A percentile compares a stretch with the other conserved stretches of the same genome.
These are phyloP conservation scores for Punctularia strigosozonata DNA, from an alignment of 768 basidiomycete species.

Conservation along the genomic window DNA sequence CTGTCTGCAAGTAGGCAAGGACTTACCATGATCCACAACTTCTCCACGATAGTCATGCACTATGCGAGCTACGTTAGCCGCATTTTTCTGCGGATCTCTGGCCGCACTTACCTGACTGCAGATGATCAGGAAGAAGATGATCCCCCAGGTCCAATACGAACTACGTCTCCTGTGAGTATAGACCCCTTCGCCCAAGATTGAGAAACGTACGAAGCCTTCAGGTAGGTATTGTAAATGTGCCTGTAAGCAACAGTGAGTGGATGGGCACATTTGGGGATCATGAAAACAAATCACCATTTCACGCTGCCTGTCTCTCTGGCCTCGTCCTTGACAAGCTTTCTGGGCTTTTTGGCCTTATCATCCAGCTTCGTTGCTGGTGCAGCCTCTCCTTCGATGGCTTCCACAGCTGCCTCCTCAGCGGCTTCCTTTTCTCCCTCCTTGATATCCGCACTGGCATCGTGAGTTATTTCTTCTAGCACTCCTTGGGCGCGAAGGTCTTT, in stretches of 20 bases:
- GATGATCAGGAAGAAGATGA: slow-evolving; percentile 37
- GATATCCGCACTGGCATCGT: slow-evolving; percentile 35
- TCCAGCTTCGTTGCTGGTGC: slow-evolving; percentile 16
- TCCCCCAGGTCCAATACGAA: slow-evolving; percentile 58
- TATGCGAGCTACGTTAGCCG: slow-evolving; percentile 15
- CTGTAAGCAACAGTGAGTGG: too few relatives aligned
- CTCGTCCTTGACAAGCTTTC: slow-evolving; percentile 73
- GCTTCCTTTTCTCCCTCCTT: slow-evolving; percentile 28
- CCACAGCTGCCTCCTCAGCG: slow-evolving; percentile 13
- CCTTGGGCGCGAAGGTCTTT: slow-evolving; percentile 52
- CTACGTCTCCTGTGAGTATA: slow-evolving; percentile 17
- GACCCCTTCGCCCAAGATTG: not conserved
- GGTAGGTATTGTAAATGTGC: slow-evolving; percentile 47
- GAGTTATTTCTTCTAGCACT: slow-evolving; percentile 47
- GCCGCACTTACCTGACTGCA: slow-evolving; percentile 18
- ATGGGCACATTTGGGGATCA: too few relatives aligned
- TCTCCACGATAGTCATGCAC: slow-evolving; percentile 44
- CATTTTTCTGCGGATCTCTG: not conserved
- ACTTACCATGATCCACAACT: slow-evolving; percentile 63
- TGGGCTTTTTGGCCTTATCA: slow-evolving; percentile 42
- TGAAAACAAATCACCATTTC: too few relatives aligned
- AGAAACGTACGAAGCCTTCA: slow-evolving; percentile 55
- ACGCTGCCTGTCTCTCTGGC: slow-evolving; percentile 73
- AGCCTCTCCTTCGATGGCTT: slow-evolving; percentile 16
- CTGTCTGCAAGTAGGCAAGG: not conserved